Evolutionary conservation across 306 rosid species (phyloP), one percentile per base, ranked within the genome.

Genomic region (Corylus americana): DNA sequence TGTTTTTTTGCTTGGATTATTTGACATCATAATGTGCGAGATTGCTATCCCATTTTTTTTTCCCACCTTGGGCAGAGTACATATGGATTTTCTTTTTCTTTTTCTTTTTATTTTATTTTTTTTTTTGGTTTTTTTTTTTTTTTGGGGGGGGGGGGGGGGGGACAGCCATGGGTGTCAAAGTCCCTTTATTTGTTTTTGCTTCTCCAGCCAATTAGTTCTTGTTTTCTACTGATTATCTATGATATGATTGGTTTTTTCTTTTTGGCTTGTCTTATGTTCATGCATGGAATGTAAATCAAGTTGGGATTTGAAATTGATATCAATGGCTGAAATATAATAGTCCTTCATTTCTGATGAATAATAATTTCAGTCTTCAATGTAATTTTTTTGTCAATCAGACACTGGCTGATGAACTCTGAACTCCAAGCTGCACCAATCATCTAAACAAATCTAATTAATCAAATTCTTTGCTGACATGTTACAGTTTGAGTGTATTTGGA

Each of bases 1-100:
- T 64, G 14, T 72, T n/a, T 4, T 55, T 77, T 53, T 79, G 63
- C 75, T 73, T 83, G 79, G 73, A 68, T 75, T 77, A 57, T 1
- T 66, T 78, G 39, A 18, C n/a, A 20, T 72, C 61, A 12, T 64
- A 20, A 39, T 22, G 22, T 74, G 78, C 20, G 49, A 75, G 61
- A 8, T 84, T 16, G 70, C 66, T 25, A 6, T n/a, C 64, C 22
- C 48, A 25, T 81, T 17, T 79, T 22, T 22, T 35, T 12, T n/a
- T 70, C 20, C 53, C 53, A 8, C 17, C 63, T 70, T 70, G 31
- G 20, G n/a, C 7, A 25, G 17, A 18, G 11, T 71, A 14, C 14
- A 35, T 31, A 18, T 29, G 22, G n/a, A 59, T 45, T 48, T 50
- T 80, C 37, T 1, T 4, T 66, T 29, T 58, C 6, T 16, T 37